Evolutionary conservation across 164 flowering plant species (phyloP), one percentile per base, ranked within the genome.

Genomic region (Tetracentron sinense): DNA sequence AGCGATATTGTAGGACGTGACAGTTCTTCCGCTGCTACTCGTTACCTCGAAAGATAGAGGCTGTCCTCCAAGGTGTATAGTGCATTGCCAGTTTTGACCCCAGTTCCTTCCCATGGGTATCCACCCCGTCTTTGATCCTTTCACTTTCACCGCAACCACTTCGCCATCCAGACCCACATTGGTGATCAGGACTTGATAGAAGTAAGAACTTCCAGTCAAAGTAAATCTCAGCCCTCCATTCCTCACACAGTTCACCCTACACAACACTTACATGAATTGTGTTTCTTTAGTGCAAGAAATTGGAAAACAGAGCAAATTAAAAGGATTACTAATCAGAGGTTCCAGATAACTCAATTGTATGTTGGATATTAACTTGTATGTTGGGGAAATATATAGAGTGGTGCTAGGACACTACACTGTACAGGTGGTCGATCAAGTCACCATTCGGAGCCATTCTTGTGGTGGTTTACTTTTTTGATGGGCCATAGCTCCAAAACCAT

Each of bases 61-160:
- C 66, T 87, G 92, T 4, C 85, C 84, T 21, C 23, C 42, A 17
- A 90, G 86, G 63, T 82, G 59, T 57, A 78, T 63, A 56, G 73
- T 81, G 73, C 83, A 77, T 48, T 87, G 96, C 96, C 97, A 91
- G 57, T 73, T 77, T 64, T 89, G 96, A 8, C 97, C 97, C 97
- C 96, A 89, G 74, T 91, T 87, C 69, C 97, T 79, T 59, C 79
- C 88, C 96, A 87, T 79, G 6, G 88, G 84, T 56, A 85, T 78
- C 97, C 97, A 87, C 26, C 90, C 90, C 11, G 96, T 91, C 65
- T 59, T 85, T 28, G 96, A 79, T 54, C 96, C 97, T 75, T 91
- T 91, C 70, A 91, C 85, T 71, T 84, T 87, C 55, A 84, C 89
- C 10, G 82, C 87, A 20, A 74, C 72, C 11, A 85, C 84, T 70